phyloP scores from a whole-genome alignment of 73 alveolate species.

The Diophrys sp. region DNA sequence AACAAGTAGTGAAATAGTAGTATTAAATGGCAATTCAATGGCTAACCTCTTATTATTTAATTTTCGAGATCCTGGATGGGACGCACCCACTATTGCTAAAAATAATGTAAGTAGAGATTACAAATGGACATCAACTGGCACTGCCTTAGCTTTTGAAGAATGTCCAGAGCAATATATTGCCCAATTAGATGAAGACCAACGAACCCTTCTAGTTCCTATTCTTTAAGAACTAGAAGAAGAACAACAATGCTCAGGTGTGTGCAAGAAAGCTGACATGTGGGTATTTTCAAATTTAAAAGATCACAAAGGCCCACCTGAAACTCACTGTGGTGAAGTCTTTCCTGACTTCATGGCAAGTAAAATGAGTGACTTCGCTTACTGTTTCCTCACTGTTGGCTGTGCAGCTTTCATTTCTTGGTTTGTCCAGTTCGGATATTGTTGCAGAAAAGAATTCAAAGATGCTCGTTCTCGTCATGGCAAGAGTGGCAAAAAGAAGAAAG shows the following conservation, averaged over 20 bases:
- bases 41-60: too few species aligned
- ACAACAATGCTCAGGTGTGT: not conserved
- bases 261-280: constrained; percentile 1
- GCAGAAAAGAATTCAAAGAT: not conserved
- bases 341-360: not conserved
- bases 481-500: too few species aligned
- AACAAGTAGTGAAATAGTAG: too few species aligned
- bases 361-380: not conserved
- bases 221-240: not conserved
- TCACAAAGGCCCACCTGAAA: not conserved
- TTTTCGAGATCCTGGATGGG: constrained; percentile 1
- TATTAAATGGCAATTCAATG: too few species aligned
- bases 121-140: not conserved
- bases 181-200: not conserved
- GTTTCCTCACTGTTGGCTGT: not conserved
- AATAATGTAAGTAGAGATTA: not conserved
- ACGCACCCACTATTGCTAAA: not conserved
- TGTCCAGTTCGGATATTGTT: not conserved
- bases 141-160: not conserved
- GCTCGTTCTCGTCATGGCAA: too few species aligned
- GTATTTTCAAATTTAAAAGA: not conserved
- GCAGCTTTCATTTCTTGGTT: not conserved
- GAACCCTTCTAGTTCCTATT: not conserved
- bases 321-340: not conserved
- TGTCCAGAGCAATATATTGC: not conserved